phyloP scores from a whole-genome alignment of 2,329 filamentous ascomycete species.

The Fusarium staphyleae region DNA sequence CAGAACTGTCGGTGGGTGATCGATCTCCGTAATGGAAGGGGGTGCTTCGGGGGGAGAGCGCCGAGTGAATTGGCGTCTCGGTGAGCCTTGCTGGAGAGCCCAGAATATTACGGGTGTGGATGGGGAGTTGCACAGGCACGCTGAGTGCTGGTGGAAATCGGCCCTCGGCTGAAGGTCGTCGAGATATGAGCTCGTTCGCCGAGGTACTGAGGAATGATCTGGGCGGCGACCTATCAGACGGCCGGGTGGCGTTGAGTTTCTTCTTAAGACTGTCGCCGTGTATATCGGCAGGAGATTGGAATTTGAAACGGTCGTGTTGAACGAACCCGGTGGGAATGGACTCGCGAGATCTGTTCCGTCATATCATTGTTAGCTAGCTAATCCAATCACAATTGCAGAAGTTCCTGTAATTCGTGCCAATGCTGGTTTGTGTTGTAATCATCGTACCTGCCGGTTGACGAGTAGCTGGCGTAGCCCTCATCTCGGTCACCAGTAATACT shows the following conservation, averaged over 20 bases:
- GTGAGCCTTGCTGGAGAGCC: constrained; percentile 54
- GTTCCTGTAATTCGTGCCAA: constrained; percentile 4
- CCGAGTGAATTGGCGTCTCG: constrained; percentile 57
- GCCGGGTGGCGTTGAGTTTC: constrained; percentile 60
- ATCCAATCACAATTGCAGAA: background rate
- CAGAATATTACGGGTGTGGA: constrained; percentile 50
- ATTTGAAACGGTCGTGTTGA: constrained; percentile 58
- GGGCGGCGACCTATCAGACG: constrained; percentile 55
- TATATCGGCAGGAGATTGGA: constrained; percentile 54
- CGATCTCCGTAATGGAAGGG: constrained; percentile 54
- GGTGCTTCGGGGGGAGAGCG: constrained; percentile 54
- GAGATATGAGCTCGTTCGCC: constrained; percentile 48
- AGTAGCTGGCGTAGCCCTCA: constrained; percentile 55
- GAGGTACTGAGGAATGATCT: constrained; percentile 55
- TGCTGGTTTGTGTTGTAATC: background rate
- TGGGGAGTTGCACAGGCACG: constrained; percentile 56
- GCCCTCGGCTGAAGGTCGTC: constrained; percentile 49
- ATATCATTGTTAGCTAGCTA: constrained; percentile 26
- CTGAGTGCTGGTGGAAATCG: constrained; percentile 50
- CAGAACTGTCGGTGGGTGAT: constrained; percentile 53
- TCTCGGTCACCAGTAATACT: constrained; percentile 45
- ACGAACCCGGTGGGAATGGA: constrained; percentile 54
- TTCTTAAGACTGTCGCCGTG: constrained; percentile 61
- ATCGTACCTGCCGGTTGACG: constrained; percentile 49
- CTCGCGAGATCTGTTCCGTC: constrained; percentile 49